Conservation (phyloP, 257 asterid species). For the Solanum pimpinellifolium region DNA sequence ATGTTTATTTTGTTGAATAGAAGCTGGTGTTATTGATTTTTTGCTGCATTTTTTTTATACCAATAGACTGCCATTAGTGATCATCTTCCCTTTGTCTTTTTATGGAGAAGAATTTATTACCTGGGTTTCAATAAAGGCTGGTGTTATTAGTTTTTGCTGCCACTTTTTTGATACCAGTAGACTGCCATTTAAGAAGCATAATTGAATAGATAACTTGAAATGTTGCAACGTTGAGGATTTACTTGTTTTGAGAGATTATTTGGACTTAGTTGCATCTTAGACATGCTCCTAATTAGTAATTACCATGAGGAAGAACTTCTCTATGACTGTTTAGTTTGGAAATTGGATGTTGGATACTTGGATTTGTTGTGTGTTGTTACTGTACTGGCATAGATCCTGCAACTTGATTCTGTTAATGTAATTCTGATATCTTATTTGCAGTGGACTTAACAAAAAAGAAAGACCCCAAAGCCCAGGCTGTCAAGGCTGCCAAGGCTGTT, state of each 20-base stretch:
- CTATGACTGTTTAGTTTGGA: not conserved
- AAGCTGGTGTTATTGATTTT: not conserved
- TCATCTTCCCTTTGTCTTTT: not conserved
- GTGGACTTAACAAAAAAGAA: slow-evolving; percentile 26
- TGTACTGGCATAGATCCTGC: not conserved
- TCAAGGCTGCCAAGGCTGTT: slow-evolving; percentile 1
- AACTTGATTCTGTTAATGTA: not conserved
- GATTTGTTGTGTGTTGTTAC: not conserved
- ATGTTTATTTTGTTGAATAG: no score
- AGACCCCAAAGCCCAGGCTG: slow-evolving; percentile 48
- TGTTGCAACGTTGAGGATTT: not conserved
- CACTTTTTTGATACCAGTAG: not conserved
- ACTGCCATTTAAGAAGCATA: not conserved
- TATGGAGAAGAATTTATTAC: not conserved
- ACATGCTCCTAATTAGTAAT: not conserved
- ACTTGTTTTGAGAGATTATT: not conserved
- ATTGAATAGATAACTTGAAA: not conserved
- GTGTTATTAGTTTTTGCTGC: not conserved
- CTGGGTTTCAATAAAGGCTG: not conserved
- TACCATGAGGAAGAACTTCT: not conserved
- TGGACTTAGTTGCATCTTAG: not conserved
- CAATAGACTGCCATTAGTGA: not conserved
- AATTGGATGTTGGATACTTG: not conserved
- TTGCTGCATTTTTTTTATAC: not conserved
- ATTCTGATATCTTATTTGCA: not conserved